Evolutionary conservation across 78 protist species (phyloP), one percentile per base, ranked within the genome.

Genomic region (Speleostelium caveatum): DNA sequence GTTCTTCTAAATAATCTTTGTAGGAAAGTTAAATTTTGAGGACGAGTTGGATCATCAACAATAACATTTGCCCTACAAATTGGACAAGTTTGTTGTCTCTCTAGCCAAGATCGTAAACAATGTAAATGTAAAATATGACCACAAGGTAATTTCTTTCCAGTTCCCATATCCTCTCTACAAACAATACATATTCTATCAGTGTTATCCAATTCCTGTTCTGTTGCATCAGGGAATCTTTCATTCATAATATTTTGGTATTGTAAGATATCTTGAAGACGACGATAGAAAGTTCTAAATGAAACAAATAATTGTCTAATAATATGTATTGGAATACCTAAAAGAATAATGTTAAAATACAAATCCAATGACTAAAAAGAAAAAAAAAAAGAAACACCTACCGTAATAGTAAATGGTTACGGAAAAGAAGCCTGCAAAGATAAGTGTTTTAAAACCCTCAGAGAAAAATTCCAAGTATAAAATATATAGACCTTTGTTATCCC

Each of bases 71-170:
- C 95, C 65, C 86, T 78, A 62, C 98, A 97, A 7, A 96, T 96
- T n/a, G 98, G 98, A 87, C 98, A 97, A 2, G 93, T 49, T 83
- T 87, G 97, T 67, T 86, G 93, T 28, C 97, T 93, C 75, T 96
- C 96, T 33, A 97, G 68, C 98, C 98, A 97, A 1, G 97, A 86
- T 51, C 98, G 95, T 41, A 97, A 88, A 86, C 98, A 97, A 69
- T 76, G 45, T 80, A 92, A 72, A 71, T 97, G 98, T 65, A 97
- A 90, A 28, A 97, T 73, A 79, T 97, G 98, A 28, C 96, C 97
- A 59, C 98, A 97, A n/a, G 96, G 95, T 63, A 97, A 67, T 35
- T 95, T 88, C 75, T 92, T 87, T 41, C 91, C 96, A 10, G 72
- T 36, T 14, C 56, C 45, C 96, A 95, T 93, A 41, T 88, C 95